These are phyloP conservation scores for Capsicum rhomboideum DNA, from an alignment of 257 asterid species.

Conservation along the genomic window DNA sequence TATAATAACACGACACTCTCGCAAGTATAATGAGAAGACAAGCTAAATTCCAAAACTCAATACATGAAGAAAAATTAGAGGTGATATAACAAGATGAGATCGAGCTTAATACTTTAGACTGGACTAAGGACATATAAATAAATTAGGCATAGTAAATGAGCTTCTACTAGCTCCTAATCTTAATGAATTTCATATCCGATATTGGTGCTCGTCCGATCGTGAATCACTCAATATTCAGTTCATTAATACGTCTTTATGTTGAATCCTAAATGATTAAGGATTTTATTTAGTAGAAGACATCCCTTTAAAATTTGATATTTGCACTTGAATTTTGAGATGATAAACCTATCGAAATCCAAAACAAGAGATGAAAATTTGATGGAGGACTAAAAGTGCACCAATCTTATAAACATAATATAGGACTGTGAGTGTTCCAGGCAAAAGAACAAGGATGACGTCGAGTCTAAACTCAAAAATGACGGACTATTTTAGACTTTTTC, in stretches of 20 bases:
- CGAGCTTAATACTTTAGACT: background rate
- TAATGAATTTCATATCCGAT: background rate
- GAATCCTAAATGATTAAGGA: background rate
- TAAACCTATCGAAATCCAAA: no score
- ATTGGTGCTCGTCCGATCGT: background rate
- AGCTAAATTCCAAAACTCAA: background rate
- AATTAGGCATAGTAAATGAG: background rate
- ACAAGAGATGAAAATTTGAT: no score
- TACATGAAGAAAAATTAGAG: background rate
- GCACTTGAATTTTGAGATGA: no score
- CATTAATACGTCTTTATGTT: background rate
- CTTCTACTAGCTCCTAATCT: background rate
- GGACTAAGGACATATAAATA: rapidly evolving
- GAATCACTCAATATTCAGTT: background rate
- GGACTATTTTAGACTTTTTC: no score
- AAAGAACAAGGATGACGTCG: no score
- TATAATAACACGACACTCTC: background rate
- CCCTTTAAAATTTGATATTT: no score
- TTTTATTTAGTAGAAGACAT: background rate
- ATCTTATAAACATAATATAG: no score
- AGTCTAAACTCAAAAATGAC: no score
- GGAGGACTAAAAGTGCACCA: no score
- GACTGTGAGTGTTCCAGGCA: no score
- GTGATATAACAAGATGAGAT: background rate
- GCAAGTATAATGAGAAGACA: background rate